Percentiles rank a stretch among this genome's conserved stretches.
Evolutionary conservation across 441 rosid genomes (phyloP).

Genomic region (Hypseocharis bilobata): DNA sequence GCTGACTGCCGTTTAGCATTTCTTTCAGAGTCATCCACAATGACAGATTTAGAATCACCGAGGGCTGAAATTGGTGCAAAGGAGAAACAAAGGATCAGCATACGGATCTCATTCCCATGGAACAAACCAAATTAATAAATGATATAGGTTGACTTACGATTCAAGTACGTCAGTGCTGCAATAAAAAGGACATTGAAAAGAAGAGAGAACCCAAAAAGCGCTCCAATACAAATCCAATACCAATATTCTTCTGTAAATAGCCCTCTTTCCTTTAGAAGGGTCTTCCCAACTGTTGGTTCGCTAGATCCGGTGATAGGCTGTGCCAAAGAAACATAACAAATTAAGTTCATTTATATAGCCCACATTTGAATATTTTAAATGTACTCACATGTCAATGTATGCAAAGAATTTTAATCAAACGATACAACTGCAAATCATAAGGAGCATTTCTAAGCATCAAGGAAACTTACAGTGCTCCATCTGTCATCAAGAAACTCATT

Average conservation of each 20-base stretch:
- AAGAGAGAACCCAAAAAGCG: constrained; percentile 55
- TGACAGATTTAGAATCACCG: constrained; percentile 40
- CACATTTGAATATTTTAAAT: not conserved
- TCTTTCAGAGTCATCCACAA: constrained; percentile 34
- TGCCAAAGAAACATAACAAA: constrained; percentile 8
- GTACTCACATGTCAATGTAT: too few relatives aligned
- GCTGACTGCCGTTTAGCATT: constrained; percentile 22
- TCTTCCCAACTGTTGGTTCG: constrained; percentile 49
- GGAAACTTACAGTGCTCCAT: constrained; percentile 59
- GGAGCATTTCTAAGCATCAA: not conserved
- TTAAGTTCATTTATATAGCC: not conserved
- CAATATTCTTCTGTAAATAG: constrained; percentile 50
- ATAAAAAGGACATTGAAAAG: constrained; percentile 61
- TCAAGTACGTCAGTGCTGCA: constrained; percentile 55
- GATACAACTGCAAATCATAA: not conserved
- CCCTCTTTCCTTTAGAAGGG: constrained; percentile 51
- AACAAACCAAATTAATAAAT: not conserved
- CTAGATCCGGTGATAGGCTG: constrained; percentile 47
- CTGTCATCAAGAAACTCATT: constrained; percentile 74
- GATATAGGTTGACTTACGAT: constrained; percentile 43
- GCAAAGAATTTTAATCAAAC: not conserved
- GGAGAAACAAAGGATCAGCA: constrained; percentile 5
- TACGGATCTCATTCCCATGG: not conserved
- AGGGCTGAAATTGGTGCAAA: constrained; percentile 41
- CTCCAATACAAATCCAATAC: constrained; percentile 81